Percentiles rank a stretch among this genome's conserved stretches.
phyloP scores from a whole-genome alignment of 352 stramenopile species.

The Phytophthora capsici region DNA sequence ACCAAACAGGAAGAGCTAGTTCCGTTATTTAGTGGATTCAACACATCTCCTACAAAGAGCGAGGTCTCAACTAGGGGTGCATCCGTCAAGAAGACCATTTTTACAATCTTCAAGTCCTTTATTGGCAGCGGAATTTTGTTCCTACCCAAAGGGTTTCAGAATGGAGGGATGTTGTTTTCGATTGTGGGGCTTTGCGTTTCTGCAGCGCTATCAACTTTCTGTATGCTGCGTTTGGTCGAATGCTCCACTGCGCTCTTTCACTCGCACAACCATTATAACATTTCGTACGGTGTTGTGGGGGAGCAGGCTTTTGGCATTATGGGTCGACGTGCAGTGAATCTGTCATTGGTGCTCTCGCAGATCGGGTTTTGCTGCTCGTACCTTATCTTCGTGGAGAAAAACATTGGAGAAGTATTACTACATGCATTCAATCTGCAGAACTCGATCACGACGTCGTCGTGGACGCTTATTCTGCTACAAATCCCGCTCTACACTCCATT shows the following conservation, averaged over 20 bases:
- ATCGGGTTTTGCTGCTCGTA: slow-evolving; percentile 77
- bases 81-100: slow-evolving; percentile 52
- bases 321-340: slow-evolving; percentile 57
- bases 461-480: slow-evolving; percentile 61
- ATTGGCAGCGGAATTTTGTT: slow-evolving; percentile 72
- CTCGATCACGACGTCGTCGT: slow-evolving; percentile 47
- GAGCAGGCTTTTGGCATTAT: slow-evolving; percentile 46
- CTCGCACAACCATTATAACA: slow-evolving; percentile 24
- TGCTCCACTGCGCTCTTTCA: slow-evolving; percentile 48
- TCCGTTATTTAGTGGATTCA: slow-evolving; percentile 21
- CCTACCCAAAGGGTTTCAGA: slow-evolving; percentile 65
- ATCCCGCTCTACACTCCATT: slow-evolving; percentile 69
- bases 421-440: slow-evolving; percentile 49
- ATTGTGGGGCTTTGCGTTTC: slow-evolving; percentile 54
- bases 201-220: slow-evolving; percentile 58
- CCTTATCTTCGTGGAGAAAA: slow-evolving; percentile 75
- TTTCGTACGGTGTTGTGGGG: slow-evolving; percentile 63
- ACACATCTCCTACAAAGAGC: slow-evolving; percentile 13
- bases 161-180: slow-evolving; percentile 72
- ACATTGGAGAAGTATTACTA: slow-evolving; percentile 58
- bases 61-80: slow-evolving; percentile 33
- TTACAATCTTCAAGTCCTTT: slow-evolving; percentile 75
- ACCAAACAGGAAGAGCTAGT: slow-evolving; percentile 25
- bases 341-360: slow-evolving; percentile 71
- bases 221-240: slow-evolving; percentile 61